phyloP scores from a whole-genome alignment of 352 stramenopile genomes.

The Globisporangium yorkense region DNA sequence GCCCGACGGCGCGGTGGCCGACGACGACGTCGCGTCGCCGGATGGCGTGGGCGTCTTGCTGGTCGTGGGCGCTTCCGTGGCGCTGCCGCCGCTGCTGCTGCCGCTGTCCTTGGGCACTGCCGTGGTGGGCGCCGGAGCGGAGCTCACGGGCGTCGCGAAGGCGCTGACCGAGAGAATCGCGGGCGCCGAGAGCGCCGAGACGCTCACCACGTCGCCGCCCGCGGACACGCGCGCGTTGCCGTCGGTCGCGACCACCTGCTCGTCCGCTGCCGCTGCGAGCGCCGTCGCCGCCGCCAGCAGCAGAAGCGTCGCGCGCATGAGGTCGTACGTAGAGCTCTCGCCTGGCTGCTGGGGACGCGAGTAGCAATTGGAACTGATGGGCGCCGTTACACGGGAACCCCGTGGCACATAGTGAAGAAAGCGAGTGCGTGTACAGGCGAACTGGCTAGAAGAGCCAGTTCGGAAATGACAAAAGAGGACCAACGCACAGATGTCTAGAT shows the following conservation, averaged over 20 bases:
- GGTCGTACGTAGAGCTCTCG: no score
- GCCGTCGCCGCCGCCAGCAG: not conserved
- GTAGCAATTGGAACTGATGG: no score
- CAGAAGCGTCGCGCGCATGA: conserved; percentile 4
- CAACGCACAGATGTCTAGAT: no score
- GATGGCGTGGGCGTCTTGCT: conserved; percentile 8
- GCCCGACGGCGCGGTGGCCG: conserved; percentile 8
- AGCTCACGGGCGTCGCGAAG: conserved; percentile 7
- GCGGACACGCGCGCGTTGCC: conserved; percentile 8
- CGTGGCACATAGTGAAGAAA: no score
- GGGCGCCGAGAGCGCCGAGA: conserved; percentile 3
- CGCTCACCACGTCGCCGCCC: conserved; percentile 5
- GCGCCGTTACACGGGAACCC: no score
- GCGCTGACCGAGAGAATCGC: conserved; percentile 5
- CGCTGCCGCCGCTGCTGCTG: not conserved
- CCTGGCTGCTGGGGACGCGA: no score
- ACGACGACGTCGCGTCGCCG: conserved; percentile 5
- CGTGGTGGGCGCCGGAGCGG: no score
- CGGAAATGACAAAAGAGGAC: no score
- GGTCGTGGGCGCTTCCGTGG: conserved; percentile 3
- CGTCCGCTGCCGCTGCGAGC: not conserved
- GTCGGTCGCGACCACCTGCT: not conserved
- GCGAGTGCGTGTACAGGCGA: no score
- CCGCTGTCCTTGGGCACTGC: no score
- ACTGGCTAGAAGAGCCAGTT: no score